These are phyloP conservation scores for Prunus persica DNA, from an alignment of 306 rosid genomes.

Conservation along the genomic window DNA sequence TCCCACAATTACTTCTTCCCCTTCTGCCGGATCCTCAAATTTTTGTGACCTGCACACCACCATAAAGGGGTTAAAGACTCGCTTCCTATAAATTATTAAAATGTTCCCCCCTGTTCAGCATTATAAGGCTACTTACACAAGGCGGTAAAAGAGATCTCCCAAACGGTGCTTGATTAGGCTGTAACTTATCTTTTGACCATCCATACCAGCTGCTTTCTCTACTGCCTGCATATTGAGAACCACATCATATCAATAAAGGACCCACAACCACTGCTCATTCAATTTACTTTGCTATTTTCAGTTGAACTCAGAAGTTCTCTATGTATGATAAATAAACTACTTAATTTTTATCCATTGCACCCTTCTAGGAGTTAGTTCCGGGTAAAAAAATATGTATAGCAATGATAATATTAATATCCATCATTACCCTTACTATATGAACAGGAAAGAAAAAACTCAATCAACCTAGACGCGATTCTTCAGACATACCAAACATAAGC, in stretches of 20 bases:
- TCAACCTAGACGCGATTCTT: neutral
- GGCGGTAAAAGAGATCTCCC: conserved; percentile 97
- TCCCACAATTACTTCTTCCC: conserved; percentile 71
- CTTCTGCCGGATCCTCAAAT: conserved; percentile 99
- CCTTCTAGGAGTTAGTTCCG: neutral
- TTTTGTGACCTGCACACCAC: conserved; percentile 79
- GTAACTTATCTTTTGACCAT: conserved; percentile 89
- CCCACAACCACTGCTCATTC: neutral
- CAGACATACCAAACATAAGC: neutral
- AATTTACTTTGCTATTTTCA: neutral
- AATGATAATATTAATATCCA: neutral
- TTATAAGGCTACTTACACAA: conserved; percentile 63
- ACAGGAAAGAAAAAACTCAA: neutral
- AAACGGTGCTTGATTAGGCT: conserved; percentile 85
- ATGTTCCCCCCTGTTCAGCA: neutral
- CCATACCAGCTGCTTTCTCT: conserved; percentile 96
- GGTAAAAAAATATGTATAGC: neutral
- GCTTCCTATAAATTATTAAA: conserved; percentile 7
- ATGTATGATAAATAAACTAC: neutral
- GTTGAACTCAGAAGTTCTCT: neutral
- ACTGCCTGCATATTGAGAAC: conserved; percentile 66
- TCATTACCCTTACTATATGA: neutral
- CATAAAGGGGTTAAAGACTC: conserved; percentile 22
- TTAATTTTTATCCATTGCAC: neutral
- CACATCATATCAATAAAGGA: conserved; percentile 10